Evolutionary conservation across 2,329 filamentous ascomycete genomes (phyloP), one percentile per base, ranked within the genome.

Genomic region (Ceratocystis variospora): DNA sequence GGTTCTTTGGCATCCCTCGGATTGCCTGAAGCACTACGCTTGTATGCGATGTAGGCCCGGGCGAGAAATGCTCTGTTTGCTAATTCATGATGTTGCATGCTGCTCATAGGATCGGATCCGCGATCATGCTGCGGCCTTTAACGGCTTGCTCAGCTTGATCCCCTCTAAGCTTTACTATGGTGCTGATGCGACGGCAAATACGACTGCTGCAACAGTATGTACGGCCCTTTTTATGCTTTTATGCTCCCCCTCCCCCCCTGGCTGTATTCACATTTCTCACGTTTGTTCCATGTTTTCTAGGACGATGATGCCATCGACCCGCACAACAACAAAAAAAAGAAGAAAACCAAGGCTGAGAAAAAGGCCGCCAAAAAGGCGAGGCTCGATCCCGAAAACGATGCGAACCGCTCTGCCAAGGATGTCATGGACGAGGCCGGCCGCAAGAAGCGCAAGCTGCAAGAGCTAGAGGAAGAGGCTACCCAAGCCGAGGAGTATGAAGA

Each of bases 161-260:
- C 90, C 92, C 50, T 90, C 90, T 68, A 92, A 94, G 76, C 85
- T 90, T 72, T 96, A 96, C 77, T 96, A 95, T 72, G 89, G 87
- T 66, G 86, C 92, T 74, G 90, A 96, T 88, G 87, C 67, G 85
- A 92, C 75, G 89, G 95, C 74, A 88, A 83, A 33, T 28, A 17
- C 53, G 33, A 33, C 53, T 22, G 15, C 22, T 33, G 12, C 53
- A 17, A 57, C 69, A 90, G 82, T 76, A 89, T 93, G 87, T 72
- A 88, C 19, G 1, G 6, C 19, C n/a, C 2, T 12, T 53, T 10
- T 22, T 6, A 10, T 22, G 25, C 3, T 28, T 28, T 28, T 28
- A 28, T 28, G 0, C 48, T 8, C 22, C 3, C 48, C 22, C n/a
- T n/a, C 12, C 53, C 3, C 10, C 10, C 22, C 22, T 57, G 22